phyloP scores from a whole-genome alignment of 139 green algal species.

The Closterium sp. region DNA sequence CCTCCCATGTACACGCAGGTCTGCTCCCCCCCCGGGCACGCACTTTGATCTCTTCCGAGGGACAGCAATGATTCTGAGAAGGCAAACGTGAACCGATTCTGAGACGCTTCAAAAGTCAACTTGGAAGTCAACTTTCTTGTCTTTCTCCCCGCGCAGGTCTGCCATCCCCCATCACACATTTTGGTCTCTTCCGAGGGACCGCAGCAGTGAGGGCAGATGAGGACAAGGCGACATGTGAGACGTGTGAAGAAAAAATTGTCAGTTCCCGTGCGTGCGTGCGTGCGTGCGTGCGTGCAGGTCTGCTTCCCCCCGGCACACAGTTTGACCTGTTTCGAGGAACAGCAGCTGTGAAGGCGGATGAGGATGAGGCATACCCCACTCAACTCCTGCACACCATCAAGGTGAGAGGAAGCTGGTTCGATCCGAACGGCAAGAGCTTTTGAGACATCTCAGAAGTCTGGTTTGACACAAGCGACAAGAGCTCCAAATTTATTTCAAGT shows the following conservation, averaged over 20 bases:
- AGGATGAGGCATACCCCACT: conserved; percentile 81
- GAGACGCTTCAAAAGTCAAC: too few relatives aligned
- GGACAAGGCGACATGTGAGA: conserved; percentile 79
- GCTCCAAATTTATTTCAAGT: too few relatives aligned
- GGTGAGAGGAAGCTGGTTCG: conserved; percentile 49
- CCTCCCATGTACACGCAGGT: background rate
- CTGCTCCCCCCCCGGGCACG: conserved; percentile 76
- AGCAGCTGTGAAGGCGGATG: conserved; percentile 71
- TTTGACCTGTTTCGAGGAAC: conserved; percentile 91
- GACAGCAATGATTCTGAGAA: conserved; percentile 63
- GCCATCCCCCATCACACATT: conserved; percentile 40
- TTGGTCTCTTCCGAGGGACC: conserved; percentile 85
- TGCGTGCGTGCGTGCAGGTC: conserved; percentile 10
- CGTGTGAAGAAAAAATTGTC: background rate
- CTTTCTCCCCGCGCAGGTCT: too few relatives aligned
- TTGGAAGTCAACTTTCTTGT: too few relatives aligned
- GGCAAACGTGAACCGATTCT: background rate
- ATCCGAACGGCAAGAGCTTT: too few relatives aligned
- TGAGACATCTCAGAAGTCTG: too few relatives aligned
- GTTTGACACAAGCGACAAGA: too few relatives aligned
- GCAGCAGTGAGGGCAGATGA: conserved; percentile 75
- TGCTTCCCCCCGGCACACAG: conserved; percentile 76
- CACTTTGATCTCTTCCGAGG: conserved; percentile 90
- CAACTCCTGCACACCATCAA: conserved; percentile 68
- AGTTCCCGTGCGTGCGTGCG: background rate